Base-by-base conservation (phyloP, 768 basidiomycete genomes). In the Boletus vinaceobasis region DNA sequence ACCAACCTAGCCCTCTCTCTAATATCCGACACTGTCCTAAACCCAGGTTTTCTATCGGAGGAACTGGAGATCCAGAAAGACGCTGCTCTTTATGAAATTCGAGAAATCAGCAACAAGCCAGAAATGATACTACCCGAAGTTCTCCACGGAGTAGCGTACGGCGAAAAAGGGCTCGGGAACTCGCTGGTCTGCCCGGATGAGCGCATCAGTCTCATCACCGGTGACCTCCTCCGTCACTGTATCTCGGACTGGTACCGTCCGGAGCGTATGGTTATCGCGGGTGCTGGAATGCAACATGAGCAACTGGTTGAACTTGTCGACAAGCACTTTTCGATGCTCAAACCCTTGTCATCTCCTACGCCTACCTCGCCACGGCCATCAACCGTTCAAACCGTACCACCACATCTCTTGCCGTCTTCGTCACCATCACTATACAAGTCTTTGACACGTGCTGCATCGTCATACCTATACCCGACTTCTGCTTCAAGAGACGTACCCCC, bases 181-280 rank as follows among this genome's bases (percentile, higher is more conserved):
- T 83, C 93, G 0, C 72, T 96, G 26, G 74, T 98, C 7, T 97
- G 95, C 67, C 91, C 92, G 0, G 87, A 90, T 57, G 88, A 95
- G 21, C 83, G 89, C 39, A 82, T 97, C 65, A 75, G 83, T 48
- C 58, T 72, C 45, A 84, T 98, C 48, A 84, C 87, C 56, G 76
- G 77, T 29, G 69, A 77, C 40, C 73, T 82, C 23, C 77, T 98
- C 53, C 77, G 81, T 46, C 73, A 77, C 6, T 88, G 78, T 56
- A 84, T 89, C 76, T 74, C 75, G 51, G 81, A 86, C 38, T 97
- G 93, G 94, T 98, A 93, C 70, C 77, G 83, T 47, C 96, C 97
- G 0, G 96, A 98, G 66, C 77, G 91, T 50, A 97, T 99, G 83
- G 95, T 98, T 38, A 79, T 98, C 52, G 93, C 96, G 6, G 95